Evolutionary conservation across 2,329 filamentous ascomycete genomes (phyloP).

Genomic region (Hypoxylon sp.): DNA sequence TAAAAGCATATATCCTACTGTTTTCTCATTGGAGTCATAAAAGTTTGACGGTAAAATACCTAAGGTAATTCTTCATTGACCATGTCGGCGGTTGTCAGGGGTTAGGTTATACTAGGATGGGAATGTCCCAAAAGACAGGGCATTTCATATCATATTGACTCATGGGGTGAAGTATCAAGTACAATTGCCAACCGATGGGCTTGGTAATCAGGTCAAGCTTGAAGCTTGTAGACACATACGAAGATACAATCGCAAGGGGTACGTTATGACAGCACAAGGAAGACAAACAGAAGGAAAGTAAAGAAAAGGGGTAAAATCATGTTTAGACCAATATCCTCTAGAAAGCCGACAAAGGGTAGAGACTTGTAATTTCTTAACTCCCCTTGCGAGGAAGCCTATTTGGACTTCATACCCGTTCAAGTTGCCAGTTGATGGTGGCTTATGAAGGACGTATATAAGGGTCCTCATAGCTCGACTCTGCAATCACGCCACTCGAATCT

Average conservation of each 20-base stretch:
- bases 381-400: constrained; percentile 6
- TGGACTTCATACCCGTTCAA: neutral
- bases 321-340: neutral
- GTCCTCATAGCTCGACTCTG: too few species aligned
- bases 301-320: neutral
- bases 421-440: too few species aligned
- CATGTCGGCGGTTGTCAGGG: neutral
- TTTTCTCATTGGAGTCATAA: neutral
- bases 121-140: neutral
- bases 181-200: too few species aligned
- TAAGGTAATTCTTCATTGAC: neutral
- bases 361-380: constrained; percentile 6
- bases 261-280: neutral
- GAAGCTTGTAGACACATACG: too few species aligned
- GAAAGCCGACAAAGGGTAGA: constrained; percentile 1
- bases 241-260: neutral
- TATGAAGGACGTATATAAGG: too few species aligned
- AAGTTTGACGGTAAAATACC: neutral
- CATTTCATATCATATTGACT: neutral
- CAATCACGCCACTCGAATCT: too few species aligned
- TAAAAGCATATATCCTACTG: neutral
- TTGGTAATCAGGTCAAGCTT: too few species aligned
- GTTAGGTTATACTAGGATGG: neutral
- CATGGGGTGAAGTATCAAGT: too few species aligned
- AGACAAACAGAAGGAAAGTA: neutral